phyloP scores from a whole-genome alignment of 768 basidiomycete species.

The Tulasnella sp. region DNA sequence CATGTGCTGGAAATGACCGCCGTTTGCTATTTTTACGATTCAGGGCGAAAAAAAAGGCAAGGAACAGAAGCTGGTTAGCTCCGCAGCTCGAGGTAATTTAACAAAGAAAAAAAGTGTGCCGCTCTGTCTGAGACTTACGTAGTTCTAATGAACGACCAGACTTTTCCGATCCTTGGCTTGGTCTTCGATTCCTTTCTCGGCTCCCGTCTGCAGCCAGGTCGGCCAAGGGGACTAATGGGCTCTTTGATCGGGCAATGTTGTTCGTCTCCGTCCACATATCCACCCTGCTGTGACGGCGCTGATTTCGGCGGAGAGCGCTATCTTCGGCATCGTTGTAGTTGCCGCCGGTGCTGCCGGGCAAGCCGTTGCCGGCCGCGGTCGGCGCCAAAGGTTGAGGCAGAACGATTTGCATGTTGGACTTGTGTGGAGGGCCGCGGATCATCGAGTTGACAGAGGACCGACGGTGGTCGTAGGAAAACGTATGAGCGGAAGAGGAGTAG shows the following conservation, averaged over 20 bases:
- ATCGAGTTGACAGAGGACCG: neutral
- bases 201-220: neutral
- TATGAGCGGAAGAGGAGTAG: neutral
- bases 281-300: neutral
- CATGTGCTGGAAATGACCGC: neutral
- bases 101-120: neutral
- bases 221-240: neutral
- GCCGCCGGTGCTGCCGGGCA: neutral
- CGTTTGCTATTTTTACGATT: neutral
- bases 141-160: neutral
- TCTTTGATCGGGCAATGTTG: neutral
- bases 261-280: neutral
- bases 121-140: neutral
- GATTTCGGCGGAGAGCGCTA: neutral
- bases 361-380: neutral
- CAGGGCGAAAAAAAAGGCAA: neutral
- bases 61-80: neutral
- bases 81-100: neutral
- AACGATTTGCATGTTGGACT: constrained; percentile 22
- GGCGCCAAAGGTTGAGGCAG: constrained; percentile 13
- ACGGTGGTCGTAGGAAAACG: constrained; percentile 1
- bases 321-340: neutral
- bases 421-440: constrained; percentile 20
- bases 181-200: neutral
- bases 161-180: neutral